phyloP scores from a whole-genome alignment of 371 early-diverging fungal species.

The Syncephalastrum racemosum region DNA sequence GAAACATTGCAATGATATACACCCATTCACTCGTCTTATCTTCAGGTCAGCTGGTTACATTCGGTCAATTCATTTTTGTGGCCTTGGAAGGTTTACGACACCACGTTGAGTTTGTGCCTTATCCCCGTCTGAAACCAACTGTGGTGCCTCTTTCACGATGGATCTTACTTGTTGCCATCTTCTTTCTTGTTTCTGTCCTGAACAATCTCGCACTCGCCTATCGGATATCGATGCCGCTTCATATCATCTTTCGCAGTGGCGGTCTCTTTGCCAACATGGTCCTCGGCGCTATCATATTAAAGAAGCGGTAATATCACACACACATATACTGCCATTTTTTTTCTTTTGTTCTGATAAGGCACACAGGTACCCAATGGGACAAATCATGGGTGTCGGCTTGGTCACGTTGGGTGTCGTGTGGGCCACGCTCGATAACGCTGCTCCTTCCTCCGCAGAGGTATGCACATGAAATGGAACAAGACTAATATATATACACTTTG shows the following conservation, averaged over 20 bases:
- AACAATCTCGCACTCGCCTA: constrained; percentile 85
- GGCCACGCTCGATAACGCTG: constrained; percentile 58
- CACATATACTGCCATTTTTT: not conserved
- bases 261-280: constrained; percentile 85
- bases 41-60: constrained; percentile 77
- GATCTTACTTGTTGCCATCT: constrained; percentile 75
- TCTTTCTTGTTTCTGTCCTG: constrained; percentile 74
- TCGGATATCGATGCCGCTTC: constrained; percentile 81
- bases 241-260: constrained; percentile 88
- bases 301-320: constrained; percentile 56
- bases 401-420: constrained; percentile 80
- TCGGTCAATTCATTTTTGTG: constrained; percentile 81
- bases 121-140: constrained; percentile 62
- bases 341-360: not conserved
- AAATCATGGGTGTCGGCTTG: constrained; percentile 64
- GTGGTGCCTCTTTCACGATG: constrained; percentile 73
- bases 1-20: not conserved
- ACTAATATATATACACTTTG: not conserved
- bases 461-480: not conserved
- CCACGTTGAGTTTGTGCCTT: constrained; percentile 58
- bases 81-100: constrained; percentile 69
- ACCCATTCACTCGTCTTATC: not conserved
- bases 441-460: constrained; percentile 1
- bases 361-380: constrained; percentile 22
- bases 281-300: constrained; percentile 70